Percentiles rank a stretch among this genome's conserved stretches.
phyloP scores from a whole-genome alignment of 495 filamentous ascomycete species.

The Darksidea phi region DNA sequence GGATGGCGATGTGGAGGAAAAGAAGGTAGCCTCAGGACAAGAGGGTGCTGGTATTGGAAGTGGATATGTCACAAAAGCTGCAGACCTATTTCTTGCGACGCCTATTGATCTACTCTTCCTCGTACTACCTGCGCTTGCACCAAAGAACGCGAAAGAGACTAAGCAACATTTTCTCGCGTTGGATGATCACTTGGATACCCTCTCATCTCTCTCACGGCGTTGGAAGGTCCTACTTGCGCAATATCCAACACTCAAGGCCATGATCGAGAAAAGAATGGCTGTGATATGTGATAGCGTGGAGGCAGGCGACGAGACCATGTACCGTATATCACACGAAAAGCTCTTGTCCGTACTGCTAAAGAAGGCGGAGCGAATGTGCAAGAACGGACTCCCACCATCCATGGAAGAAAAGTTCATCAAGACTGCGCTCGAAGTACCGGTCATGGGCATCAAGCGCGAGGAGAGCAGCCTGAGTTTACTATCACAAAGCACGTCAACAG shows the following conservation, averaged over 20 bases:
- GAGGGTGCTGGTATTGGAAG: not conserved
- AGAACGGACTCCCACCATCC: slow-evolving; percentile 66
- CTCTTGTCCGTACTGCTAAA: slow-evolving; percentile 62
- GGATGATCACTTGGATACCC: slow-evolving; percentile 76
- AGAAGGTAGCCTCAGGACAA: slow-evolving; percentile 2
- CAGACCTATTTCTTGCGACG: slow-evolving; percentile 77
- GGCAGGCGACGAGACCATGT: slow-evolving; percentile 78
- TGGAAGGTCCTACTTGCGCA: slow-evolving; percentile 42
- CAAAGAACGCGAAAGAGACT: slow-evolving; percentile 44
- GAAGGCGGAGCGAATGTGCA: slow-evolving; percentile 71
- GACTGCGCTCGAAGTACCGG: slow-evolving; percentile 70
- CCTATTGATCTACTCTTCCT: slow-evolving; percentile 83
- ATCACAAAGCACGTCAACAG: slow-evolving; percentile 36
- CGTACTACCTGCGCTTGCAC: slow-evolving; percentile 65
- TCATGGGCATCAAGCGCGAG: slow-evolving; percentile 48
- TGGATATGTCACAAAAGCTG: slow-evolving; percentile 51
- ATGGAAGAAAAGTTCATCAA: slow-evolving; percentile 83
- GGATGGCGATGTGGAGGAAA: slow-evolving; percentile 28
- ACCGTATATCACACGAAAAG: slow-evolving; percentile 68
- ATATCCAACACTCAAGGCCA: slow-evolving; percentile 45
- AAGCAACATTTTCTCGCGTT: slow-evolving; percentile 70
- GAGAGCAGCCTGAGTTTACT: slow-evolving; percentile 40
- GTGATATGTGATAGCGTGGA: slow-evolving; percentile 76
- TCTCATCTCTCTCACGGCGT: slow-evolving; percentile 37
- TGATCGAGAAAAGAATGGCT: slow-evolving; percentile 55